Evolutionary conservation across 2,329 filamentous ascomycete genomes (phyloP).

Genomic region (Calonectria henricotiae): DNA sequence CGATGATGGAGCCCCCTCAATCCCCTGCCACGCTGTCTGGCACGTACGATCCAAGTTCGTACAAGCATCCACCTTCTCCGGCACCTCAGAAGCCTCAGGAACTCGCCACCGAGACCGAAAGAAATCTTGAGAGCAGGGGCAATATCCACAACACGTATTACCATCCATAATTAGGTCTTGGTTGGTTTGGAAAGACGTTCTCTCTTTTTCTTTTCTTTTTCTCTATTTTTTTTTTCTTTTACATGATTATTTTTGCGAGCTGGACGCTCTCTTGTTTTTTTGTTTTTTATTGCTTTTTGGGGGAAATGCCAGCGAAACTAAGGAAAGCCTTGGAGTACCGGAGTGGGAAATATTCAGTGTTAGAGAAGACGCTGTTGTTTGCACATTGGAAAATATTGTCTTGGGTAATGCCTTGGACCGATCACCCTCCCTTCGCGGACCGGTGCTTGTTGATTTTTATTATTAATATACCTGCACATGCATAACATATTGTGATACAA

Average conservation of each 20-base stretch:
- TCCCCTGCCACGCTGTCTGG: constrained; percentile 42
- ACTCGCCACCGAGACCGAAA: constrained; percentile 44
- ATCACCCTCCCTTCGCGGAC: constrained; percentile 30
- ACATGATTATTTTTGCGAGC: constrained; percentile 25
- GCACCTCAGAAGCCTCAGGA: constrained; percentile 48
- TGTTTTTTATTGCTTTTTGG: constrained; percentile 11
- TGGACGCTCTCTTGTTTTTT: constrained; percentile 20
- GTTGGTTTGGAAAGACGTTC: constrained; percentile 1
- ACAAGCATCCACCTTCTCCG: constrained; percentile 43
- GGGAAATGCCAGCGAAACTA: constrained; percentile 23
- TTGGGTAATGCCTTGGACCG: background rate
- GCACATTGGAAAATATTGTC: constrained; percentile 22
- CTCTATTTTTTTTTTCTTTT: constrained; percentile 11
- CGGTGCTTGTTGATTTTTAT: constrained; percentile 5
- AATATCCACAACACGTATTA: constrained; percentile 50
- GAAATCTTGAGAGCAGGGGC: constrained; percentile 35
- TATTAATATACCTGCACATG: constrained; percentile 21
- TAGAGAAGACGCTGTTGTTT: constrained; percentile 5
- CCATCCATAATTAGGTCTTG: constrained; percentile 42
- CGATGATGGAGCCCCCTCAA: constrained; percentile 52
- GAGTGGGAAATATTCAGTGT: constrained; percentile 37
- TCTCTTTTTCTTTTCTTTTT: constrained; percentile 3
- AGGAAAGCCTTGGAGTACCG: constrained; percentile 38
- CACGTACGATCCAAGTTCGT: constrained; percentile 45
- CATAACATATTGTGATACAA: constrained; percentile 31